Base-by-base conservation (phyloP, 768 basidiomycete species). In the Suillus americanus region DNA sequence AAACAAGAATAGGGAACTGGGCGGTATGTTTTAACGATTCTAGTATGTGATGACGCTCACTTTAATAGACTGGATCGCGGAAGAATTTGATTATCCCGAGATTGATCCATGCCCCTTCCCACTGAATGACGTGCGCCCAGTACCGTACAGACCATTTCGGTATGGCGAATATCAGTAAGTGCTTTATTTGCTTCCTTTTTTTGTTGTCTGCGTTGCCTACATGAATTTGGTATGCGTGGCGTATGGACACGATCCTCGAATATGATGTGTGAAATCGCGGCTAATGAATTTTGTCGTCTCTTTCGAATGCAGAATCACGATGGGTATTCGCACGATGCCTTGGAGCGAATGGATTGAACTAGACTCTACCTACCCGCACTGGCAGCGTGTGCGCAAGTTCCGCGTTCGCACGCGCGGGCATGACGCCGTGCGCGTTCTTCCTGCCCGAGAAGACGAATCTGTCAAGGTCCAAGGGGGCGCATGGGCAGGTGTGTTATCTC, bases 311-410 rank as follows among this genome's bases (percentile, higher is more conserved):
- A 90, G 88, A 67, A 80, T 89, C 48, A 90, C 87, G 38, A 90
- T 90, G 87, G 88, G 85, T 66, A 84, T 89, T 69, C 83, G 86
- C 45, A 76, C 71, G 57, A 90, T 91, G 88, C 79, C 78, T 10
- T 92, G 87, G 86, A 80, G 82, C 46, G 85, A 88, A 61, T 91
- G 90, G 90, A 85, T 92, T 54, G 88, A 91, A 78, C 79, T 90
- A 38, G 90, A 90, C 72, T 80, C 82, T 62, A 77, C 84, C 62
- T 89, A 85, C 69, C 71, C 77, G 14, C 68, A 72, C 23, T 88
- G 86, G 70, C 83, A 89, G 70, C 76, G 76, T 14, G 86, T 94
- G 55, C 85, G 86, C 46, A 74, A 79, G n/a, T 79, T 82, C 63
- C 84, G 89, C 50, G 79, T 90, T 65, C 53, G 61, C 10, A 85